Evolutionary conservation across 2,329 filamentous ascomycete species (phyloP).

Genomic region (Akanthomyces muscarius): DNA sequence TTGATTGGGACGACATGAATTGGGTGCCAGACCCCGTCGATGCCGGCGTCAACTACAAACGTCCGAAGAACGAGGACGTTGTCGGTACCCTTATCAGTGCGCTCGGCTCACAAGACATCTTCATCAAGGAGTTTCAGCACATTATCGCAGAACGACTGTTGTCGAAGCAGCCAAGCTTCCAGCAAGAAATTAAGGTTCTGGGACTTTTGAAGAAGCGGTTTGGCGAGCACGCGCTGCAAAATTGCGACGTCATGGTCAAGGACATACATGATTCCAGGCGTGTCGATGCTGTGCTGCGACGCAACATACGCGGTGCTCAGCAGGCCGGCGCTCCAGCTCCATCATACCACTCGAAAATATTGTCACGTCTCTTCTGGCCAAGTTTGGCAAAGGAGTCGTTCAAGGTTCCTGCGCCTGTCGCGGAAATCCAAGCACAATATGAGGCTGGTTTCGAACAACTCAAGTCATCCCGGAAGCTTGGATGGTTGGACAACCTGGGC

Average conservation of each 20-base stretch:
- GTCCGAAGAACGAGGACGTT: slow-evolving; percentile 83
- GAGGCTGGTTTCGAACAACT: slow-evolving; percentile 71
- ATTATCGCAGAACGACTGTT: slow-evolving; percentile 82
- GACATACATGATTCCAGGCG: slow-evolving; percentile 81
- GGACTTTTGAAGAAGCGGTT: slow-evolving; percentile 85
- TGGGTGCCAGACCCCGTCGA: slow-evolving; percentile 94
- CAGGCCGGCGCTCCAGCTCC: slow-evolving; percentile 21
- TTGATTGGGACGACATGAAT: slow-evolving; percentile 88
- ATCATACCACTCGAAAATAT: slow-evolving; percentile 72
- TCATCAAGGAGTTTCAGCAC: slow-evolving; percentile 89
- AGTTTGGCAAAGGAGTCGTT: slow-evolving; percentile 68
- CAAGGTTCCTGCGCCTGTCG: slow-evolving; percentile 55
- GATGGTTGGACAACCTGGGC: slow-evolving; percentile 81
- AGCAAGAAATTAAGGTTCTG: slow-evolving; percentile 77
- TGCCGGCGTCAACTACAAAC: slow-evolving; percentile 86
- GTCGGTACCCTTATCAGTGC: slow-evolving; percentile 86
- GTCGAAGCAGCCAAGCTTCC: slow-evolving; percentile 62
- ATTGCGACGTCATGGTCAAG: slow-evolving; percentile 95
- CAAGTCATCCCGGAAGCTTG: slow-evolving; percentile 80
- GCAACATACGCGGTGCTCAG: slow-evolving; percentile 27
- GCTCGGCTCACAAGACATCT: slow-evolving; percentile 83
- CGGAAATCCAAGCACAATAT: slow-evolving; percentile 64
- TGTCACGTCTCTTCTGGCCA: slow-evolving; percentile 94
- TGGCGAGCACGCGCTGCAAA: slow-evolving; percentile 79
- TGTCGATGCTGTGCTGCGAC: slow-evolving; percentile 65